Percentiles rank a stretch among this genome's conserved stretches.
phyloP scores from a whole-genome alignment of 306 rosid species.

The Amphicarpaea edgeworthii region DNA sequence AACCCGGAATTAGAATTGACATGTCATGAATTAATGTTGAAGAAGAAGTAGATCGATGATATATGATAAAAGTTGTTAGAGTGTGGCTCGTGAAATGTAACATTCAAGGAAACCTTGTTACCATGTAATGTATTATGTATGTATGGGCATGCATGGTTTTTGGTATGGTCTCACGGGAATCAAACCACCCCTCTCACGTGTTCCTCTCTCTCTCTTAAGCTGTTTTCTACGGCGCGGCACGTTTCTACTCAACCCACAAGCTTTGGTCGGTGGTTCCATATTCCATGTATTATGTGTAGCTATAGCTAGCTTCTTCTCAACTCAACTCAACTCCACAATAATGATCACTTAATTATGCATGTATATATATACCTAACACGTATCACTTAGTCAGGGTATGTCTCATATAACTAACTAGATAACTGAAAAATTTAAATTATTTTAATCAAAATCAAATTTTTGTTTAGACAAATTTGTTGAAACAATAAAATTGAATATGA shows the following conservation, averaged over 20 bases:
- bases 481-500: no score
- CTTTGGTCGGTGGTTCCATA: slow-evolving; percentile 55
- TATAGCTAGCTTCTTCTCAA: background rate
- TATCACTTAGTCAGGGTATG: no score
- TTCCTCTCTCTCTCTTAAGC: slow-evolving; percentile 32
- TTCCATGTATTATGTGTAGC: no score
- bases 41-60: no score
- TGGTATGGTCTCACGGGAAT: slow-evolving; percentile 64
- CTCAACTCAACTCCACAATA: background rate
- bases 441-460: no score
- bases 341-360: no score
- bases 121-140: background rate
- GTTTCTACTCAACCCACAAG: slow-evolving; percentile 54
- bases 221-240: slow-evolving; percentile 54
- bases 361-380: no score
- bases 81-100: slow-evolving; percentile 52
- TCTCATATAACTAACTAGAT: no score
- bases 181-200: slow-evolving; percentile 65
- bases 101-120: slow-evolving; percentile 23
- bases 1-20: background rate
- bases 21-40: background rate
- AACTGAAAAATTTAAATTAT: no score
- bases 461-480: no score
- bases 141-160: slow-evolving; percentile 37
- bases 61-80: background rate